Evolutionary conservation across 768 basidiomycete species (phyloP).

Genomic region (Lactarius sanguifluus): DNA sequence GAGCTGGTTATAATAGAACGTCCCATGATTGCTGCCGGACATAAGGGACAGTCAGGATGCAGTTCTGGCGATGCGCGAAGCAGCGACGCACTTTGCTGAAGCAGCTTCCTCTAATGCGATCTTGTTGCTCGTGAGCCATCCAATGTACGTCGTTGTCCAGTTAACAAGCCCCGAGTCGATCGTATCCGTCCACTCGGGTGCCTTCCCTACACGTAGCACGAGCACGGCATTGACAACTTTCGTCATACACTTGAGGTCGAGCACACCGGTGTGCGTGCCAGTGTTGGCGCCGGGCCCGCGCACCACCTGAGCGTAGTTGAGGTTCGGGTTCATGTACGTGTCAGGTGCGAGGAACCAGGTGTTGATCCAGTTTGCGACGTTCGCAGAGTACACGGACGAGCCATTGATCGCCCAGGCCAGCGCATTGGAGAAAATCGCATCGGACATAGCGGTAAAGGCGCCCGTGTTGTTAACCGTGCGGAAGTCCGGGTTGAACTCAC

Average conservation of each 20-base stretch:
- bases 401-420: constrained; percentile 36
- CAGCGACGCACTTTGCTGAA: constrained; percentile 33
- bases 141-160: constrained; percentile 35
- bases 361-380: constrained; percentile 31
- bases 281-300: constrained; percentile 23
- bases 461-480: constrained; percentile 34
- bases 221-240: constrained; percentile 36
- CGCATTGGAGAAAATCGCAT: constrained; percentile 38
- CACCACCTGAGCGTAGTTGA: constrained; percentile 27
- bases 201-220: constrained; percentile 32
- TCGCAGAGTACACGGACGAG: constrained; percentile 32
- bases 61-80: background rate
- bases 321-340: constrained; percentile 38
- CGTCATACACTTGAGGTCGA: constrained; percentile 34
- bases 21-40: constrained; percentile 36
- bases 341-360: constrained; percentile 38
- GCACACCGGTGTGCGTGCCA: constrained; percentile 12
- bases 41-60: background rate
- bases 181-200: constrained; percentile 34
- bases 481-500: constrained; percentile 37
- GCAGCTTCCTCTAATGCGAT: constrained; percentile 30
- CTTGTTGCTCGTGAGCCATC: constrained; percentile 34
- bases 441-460: constrained; percentile 33
- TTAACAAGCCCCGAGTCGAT: constrained; percentile 32
- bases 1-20: constrained; percentile 37